Base-by-base conservation (phyloP, 2,329 filamentous ascomycete genomes). In the Cytospora schulzeri region DNA sequence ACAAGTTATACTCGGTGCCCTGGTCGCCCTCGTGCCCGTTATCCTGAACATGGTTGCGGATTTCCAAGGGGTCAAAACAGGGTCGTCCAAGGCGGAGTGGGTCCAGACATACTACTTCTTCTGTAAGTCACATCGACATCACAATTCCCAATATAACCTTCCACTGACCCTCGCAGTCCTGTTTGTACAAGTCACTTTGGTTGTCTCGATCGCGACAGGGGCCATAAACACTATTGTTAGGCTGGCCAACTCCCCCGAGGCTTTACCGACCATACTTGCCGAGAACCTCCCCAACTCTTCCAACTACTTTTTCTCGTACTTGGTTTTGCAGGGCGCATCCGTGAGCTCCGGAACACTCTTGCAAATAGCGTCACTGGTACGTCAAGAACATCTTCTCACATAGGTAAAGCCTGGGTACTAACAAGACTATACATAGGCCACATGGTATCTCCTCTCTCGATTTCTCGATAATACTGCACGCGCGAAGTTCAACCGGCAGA, bases 231-330 rank as follows among this genome's bases (percentile, higher is more conserved):
- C 85, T n/a, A 74, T 95, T 14, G 80, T 90, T 4, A 76, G 85
- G 41, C 77, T 84, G 29, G 69, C 83, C 9, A 72, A 77, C 12
- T 83, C 91, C 54, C 88, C 92, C 9, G 78, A 80, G n/a, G 83
- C 83, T 45, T 85, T 96, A 64, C 86, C 95, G 0, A 76, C 86
- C 22, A 82, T 91, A 0, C 79, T 99, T 31, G 94, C 94, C 0
- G 75, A 81, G 14, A 95, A 93, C 66, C 80, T 99, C 6, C 95
- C 95, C 2, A 91, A 87, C 70, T 90, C 93, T 0, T 91, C 92
- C 70, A 97, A 97, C 74, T 99, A 98, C 77, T 99, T 98, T 81
- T 98, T 97, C 82, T 94, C 92, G 1, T 99, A 99, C 83, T 93
- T 99, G 88, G 90, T 97, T 73, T 88, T 99, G 12, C 95, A 98